Percentiles rank a stretch among this genome's conserved stretches.
These are phyloP conservation scores for Ustilago lituana DNA, from an alignment of 1,284 basidiomycete genomes.

Conservation along the genomic window DNA sequence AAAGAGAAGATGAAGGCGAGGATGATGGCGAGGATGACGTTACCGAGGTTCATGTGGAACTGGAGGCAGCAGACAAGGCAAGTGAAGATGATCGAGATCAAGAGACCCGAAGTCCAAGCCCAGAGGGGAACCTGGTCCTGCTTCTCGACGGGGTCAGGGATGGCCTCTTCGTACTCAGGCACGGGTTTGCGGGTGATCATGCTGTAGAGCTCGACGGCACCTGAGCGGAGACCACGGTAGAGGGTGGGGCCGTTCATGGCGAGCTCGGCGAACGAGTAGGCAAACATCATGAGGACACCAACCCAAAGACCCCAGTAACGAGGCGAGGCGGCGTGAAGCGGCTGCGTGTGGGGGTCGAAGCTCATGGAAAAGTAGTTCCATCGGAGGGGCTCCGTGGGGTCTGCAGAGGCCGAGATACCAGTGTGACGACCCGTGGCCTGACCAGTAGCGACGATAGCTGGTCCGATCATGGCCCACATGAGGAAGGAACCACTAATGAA, in stretches of 20 bases:
- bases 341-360: constrained; percentile 43
- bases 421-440: constrained; percentile 41
- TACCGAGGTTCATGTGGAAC: constrained; percentile 63
- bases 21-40: constrained; percentile 69
- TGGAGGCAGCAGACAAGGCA: constrained; percentile 70
- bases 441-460: constrained; percentile 70
- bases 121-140: constrained; percentile 73
- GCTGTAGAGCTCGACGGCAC: constrained; percentile 36
- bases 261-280: constrained; percentile 66
- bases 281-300: constrained; percentile 71
- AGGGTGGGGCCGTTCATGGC: constrained; percentile 63
- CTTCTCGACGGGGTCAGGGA: constrained; percentile 48
- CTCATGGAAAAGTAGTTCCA: constrained; percentile 44
- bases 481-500: constrained; percentile 74
- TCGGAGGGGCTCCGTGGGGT: constrained; percentile 32
- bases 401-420: constrained; percentile 6
- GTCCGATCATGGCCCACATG: constrained; percentile 76
- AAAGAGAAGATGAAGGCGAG: constrained; percentile 76
- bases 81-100: constrained; percentile 71
- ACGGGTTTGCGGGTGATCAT: constrained; percentile 41
- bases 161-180: constrained; percentile 33
- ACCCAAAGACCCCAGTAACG: constrained; percentile 79
- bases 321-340: constrained; percentile 71
- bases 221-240: constrained; percentile 59
- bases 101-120: constrained; percentile 73